Evolutionary conservation across 371 early-diverging fungal genomes (phyloP), one percentile per base, ranked within the genome.

Genomic region (Zychaea mexicana): DNA sequence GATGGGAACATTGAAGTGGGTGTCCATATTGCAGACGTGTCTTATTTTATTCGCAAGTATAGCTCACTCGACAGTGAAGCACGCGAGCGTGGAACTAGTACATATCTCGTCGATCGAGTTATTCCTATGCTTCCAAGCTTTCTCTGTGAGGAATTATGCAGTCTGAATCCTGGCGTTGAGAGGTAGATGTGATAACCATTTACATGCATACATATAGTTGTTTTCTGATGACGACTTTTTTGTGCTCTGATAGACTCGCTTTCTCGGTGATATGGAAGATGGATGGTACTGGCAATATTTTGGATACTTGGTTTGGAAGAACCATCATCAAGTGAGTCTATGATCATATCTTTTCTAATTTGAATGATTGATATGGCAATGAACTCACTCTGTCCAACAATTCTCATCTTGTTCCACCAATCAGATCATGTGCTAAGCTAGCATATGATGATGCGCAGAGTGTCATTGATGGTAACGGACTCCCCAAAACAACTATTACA

Each of bases 41-140:
- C 47, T 26, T 60, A 26, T 61, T 54, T 66, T 55, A 13, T 57
- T 38, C 17, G 28, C 15, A 28, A 39, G 1, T 33, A 8, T 46
- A 78, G 82, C 2, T 75, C 74, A 63, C 31, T 79, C 9, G 78
- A 78, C 53, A 60, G 73, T 24, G 98, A 98, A 68, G 99, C 99
- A 1, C 74, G 76, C 5, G 71, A 89, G 5, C 85, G 99, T 39
- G 93, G 94, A 2, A 99, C 99, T 2, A 95, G 98, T 12, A 94
- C 97, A 8, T 99, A 99, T 73, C 78, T 99, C 33, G 92, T 93
- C 3, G 90, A 95, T 55, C 81, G 87, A 39, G 90, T 94, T 1
- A 94, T 99, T 59, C 98, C 99, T 12, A 99, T 99, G 99, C 85
- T 99, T 7, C 99, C 99, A 6, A 69, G 85, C 42, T 72, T 95